Base-by-base conservation (phyloP, 2,329 filamentous ascomycete species). In the Fusarium continuum region DNA sequence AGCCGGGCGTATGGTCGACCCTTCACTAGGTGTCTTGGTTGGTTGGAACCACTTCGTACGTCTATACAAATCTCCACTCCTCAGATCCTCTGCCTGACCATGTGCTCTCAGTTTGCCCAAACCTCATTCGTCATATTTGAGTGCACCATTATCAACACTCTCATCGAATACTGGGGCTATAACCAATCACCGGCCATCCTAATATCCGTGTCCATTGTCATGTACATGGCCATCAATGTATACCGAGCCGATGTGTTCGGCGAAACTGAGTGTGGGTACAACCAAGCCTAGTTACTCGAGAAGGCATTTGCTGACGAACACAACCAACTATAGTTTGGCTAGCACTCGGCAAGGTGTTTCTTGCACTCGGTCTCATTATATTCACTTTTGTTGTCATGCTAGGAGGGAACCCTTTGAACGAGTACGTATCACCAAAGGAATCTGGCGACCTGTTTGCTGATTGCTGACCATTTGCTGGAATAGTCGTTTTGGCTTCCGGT, bases 301-400 rank as follows among this genome's bases (percentile, higher is more conserved):
- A 14, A 14, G 14, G 14, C 5, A 4, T 1, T n/a, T n/a, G 8
- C 22, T 36, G 17, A 47, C 29, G 9, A 3, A 3, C 3, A 11
- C 6, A 29, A 3, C 28, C 11, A 29, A 29, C 1, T 5, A 4
- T 16, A 47, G 44, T 93, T 69, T 87, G 82, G 82, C 76, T 87
- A 4, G 82, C 83, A 4, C 75, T 73, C 17, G 85, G 85, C 55
- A 90, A 90, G 71, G 80, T 90, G 20, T 70, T 90, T 8, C 80
- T 91, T 34, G 88, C 89, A 64, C 77, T 87, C 56, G 85, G 86
- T n/a, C 77, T 91, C 46, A 87, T 91, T 70, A 75, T 82, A 64
- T 92, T 89, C 76, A 92, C 91, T 8, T 88, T 93, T 70, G 82
- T 93, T 65, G 87, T 85, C 36, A 92, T 92, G 88, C 78, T 91